Conservation (phyloP, 2,329 filamentous ascomycete species). For the Dothistroma pini region DNA sequence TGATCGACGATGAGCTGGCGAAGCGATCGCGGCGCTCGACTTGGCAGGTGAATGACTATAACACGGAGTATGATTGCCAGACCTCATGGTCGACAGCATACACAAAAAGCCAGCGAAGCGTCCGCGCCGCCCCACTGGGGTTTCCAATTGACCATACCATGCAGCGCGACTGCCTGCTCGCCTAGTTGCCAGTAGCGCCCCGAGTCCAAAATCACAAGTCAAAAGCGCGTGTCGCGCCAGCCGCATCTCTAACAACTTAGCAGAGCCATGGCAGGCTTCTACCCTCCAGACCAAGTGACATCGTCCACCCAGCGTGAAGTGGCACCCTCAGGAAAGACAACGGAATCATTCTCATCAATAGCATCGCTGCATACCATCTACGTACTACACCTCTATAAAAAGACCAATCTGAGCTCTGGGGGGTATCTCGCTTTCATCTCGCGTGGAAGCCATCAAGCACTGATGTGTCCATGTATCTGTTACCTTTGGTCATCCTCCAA, state of each 20-base stretch:
- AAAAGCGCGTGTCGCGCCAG: too few relatives aligned
- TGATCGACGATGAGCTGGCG: not conserved
- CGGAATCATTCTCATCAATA: not conserved
- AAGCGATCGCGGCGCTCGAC: not conserved
- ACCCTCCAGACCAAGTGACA: too few relatives aligned
- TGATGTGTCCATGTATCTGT: not conserved
- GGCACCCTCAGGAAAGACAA: too few relatives aligned
- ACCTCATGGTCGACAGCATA: not conserved
- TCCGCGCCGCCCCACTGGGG: too few relatives aligned
- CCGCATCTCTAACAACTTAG: too few relatives aligned
- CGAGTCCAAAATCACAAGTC: not conserved
- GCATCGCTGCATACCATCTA: not conserved
- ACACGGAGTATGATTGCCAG: not conserved
- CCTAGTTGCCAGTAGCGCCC: too few relatives aligned
- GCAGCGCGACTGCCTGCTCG: too few relatives aligned
- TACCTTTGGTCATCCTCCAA: not conserved
- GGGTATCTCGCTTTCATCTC: conserved; percentile 9
- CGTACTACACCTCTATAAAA: not conserved
- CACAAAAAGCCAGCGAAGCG: too few relatives aligned
- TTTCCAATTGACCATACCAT: too few relatives aligned
- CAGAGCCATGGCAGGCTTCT: too few relatives aligned
- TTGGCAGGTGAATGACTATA: not conserved
- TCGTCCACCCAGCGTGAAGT: too few relatives aligned
- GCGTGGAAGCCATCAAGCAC: conserved; percentile 10
- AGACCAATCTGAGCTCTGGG: not conserved